Conservation (phyloP, 257 asterid genomes). For the Nicotiana otophora region DNA sequence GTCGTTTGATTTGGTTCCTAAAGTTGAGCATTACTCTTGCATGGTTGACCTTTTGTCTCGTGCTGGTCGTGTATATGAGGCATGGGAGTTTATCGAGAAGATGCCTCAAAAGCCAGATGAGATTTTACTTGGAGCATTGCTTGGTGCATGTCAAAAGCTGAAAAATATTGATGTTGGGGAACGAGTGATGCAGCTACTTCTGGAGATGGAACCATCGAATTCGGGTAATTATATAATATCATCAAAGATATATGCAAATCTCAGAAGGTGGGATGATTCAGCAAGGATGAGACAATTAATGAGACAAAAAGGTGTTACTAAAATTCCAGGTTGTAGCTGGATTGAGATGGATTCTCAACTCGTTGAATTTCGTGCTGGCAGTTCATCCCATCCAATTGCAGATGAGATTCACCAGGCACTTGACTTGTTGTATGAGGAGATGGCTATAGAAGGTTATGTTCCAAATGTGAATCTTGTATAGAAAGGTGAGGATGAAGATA, state of each 20-base stretch:
- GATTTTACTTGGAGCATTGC: constrained; percentile 64
- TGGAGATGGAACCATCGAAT: constrained; percentile 76
- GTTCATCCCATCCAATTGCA: constrained; percentile 31
- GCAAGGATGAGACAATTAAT: constrained; percentile 69
- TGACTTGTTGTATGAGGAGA: constrained; percentile 51
- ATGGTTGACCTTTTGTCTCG: constrained; percentile 89
- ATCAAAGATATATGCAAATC: constrained; percentile 64
- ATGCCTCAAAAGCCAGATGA: constrained; percentile 86
- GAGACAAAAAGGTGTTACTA: constrained; percentile 68
- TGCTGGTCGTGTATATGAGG: constrained; percentile 74
- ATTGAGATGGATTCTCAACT: constrained; percentile 63
- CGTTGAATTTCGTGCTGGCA: constrained; percentile 75
- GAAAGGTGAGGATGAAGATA: constrained; percentile 8
- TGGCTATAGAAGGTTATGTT: constrained; percentile 26
- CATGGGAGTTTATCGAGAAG: constrained; percentile 79
- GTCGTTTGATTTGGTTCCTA: constrained; percentile 58
- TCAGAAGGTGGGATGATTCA: constrained; percentile 72
- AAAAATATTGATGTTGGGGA: constrained; percentile 67
- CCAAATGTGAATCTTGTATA: constrained; percentile 21
- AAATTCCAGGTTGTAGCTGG: constrained; percentile 96
- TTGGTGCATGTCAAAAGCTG: constrained; percentile 73
- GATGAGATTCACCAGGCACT: constrained; percentile 40
- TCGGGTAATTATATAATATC: constrained; percentile 76
- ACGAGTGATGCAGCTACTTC: constrained; percentile 53
- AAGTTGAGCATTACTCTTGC: constrained; percentile 84